These are phyloP conservation scores for Hyaloscypha bicolor DNA, from an alignment of 495 filamentous ascomycete genomes.

Conservation along the genomic window DNA sequence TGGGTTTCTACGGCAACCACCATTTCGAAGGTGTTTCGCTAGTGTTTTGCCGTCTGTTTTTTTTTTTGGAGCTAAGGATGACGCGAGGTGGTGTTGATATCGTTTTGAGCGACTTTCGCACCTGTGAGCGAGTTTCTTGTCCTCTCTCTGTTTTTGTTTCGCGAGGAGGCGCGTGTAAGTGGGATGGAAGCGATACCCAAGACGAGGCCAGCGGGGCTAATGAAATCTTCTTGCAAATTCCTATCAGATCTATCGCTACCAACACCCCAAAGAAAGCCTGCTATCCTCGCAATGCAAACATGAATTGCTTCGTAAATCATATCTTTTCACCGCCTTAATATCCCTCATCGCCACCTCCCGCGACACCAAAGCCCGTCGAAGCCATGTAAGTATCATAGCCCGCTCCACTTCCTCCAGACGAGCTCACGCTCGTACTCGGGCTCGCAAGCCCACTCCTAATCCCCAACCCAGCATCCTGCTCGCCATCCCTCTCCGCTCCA, in stretches of 20 bases:
- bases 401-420: constrained; percentile 23
- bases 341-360: constrained; percentile 12
- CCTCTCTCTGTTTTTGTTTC: neutral
- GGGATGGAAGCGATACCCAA: no score
- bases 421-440: constrained; percentile 33
- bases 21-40: neutral
- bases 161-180: no score
- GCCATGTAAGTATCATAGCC: constrained; percentile 28
- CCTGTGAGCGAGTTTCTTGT: neutral
- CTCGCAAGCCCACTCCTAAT: constrained; percentile 34
- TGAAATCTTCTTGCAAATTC: neutral
- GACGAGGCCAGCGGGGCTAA: neutral
- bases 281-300: constrained; percentile 7
- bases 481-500: constrained; percentile 19
- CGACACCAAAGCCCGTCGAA: neutral
- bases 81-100: neutral
- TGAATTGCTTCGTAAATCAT: constrained; percentile 11
- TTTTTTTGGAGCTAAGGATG: neutral
- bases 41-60: neutral
- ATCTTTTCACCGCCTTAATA: constrained; percentile 8
- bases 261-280: neutral
- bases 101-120: neutral
- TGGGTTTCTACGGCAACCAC: neutral
- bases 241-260: neutral
- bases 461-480: neutral